phyloP scores from a whole-genome alignment of 768 basidiomycete species.

The Kwoniella sp. region DNA sequence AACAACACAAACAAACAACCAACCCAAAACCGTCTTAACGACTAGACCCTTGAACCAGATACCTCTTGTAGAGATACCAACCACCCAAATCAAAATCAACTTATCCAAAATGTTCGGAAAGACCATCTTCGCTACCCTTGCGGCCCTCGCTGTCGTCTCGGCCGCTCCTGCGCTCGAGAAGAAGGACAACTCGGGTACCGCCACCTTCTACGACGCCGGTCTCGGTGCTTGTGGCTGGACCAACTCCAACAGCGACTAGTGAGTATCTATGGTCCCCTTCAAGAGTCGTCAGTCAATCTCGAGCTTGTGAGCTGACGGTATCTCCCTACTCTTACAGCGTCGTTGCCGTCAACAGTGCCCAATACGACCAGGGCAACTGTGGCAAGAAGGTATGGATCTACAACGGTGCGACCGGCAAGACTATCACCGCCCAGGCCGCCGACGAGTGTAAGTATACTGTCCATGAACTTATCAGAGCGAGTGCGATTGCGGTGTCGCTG shows the following conservation, averaged over 20 bases:
- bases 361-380: slow-evolving; percentile 31
- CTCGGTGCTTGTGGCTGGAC: slow-evolving; percentile 29
- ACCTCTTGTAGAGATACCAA: neutral
- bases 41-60: neutral
- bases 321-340: slow-evolving; percentile 17
- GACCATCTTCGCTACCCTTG: slow-evolving; percentile 19
- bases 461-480: neutral
- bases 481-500: neutral
- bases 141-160: slow-evolving; percentile 15
- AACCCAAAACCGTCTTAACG: slow-evolving; percentile 6
- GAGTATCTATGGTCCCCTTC: slow-evolving; percentile 7
- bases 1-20: slow-evolving; percentile 2
- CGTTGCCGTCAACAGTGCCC: slow-evolving; percentile 46
- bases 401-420: slow-evolving; percentile 18
- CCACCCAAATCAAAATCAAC: slow-evolving; percentile 1
- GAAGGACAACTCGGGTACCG: slow-evolving; percentile 33
- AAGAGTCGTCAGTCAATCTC: neutral
- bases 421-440: slow-evolving; percentile 21
- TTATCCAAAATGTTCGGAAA: slow-evolving; percentile 41
- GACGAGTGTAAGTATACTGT: slow-evolving; percentile 19
- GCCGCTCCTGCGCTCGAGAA: slow-evolving; percentile 29
- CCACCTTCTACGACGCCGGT: slow-evolving; percentile 25
- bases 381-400: slow-evolving; percentile 22
- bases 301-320: neutral
- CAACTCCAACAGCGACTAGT: slow-evolving; percentile 37